A percentile compares a stretch with the other conserved stretches of the same genome.
Conservation (phyloP, 2,329 filamentous ascomycete genomes). For the Phoma sp. region DNA sequence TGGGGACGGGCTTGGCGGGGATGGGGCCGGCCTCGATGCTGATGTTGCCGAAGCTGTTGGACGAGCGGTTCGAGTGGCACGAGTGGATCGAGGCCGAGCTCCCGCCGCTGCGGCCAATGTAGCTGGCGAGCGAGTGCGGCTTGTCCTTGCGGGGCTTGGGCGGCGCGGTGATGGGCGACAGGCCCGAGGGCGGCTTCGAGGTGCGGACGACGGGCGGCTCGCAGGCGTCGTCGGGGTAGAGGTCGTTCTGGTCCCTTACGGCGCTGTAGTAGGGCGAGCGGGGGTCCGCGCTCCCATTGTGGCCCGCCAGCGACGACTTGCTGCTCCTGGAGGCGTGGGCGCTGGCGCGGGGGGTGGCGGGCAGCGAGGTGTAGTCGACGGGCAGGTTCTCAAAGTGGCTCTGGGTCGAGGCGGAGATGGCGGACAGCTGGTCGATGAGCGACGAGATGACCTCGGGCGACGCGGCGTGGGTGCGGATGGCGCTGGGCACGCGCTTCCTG, state of each 20-base stretch:
- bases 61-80: constrained; percentile 42
- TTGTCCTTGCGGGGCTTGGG: constrained; percentile 42
- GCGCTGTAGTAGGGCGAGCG: constrained; percentile 71
- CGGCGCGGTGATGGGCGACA: constrained; percentile 74
- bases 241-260: constrained; percentile 56
- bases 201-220: constrained; percentile 79
- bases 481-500: constrained; percentile 43
- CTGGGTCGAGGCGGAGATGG: constrained; percentile 69
- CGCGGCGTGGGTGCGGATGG: constrained; percentile 49
- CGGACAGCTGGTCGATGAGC: constrained; percentile 67
- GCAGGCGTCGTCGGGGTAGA: constrained; percentile 64
- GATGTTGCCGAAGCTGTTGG: constrained; percentile 51
- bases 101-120: constrained; percentile 58
- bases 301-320: constrained; percentile 24
- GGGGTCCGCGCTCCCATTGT: constrained; percentile 69
- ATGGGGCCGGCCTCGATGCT: constrained; percentile 47
- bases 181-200: constrained; percentile 79
- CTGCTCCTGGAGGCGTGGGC: constrained; percentile 23
- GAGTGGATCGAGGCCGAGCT: constrained; percentile 49
- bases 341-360: constrained; percentile 23
- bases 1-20: constrained; percentile 33
- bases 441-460: constrained; percentile 74
- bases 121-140: constrained; percentile 62
- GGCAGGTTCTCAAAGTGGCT: constrained; percentile 70
- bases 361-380: constrained; percentile 30